Evolutionary conservation across 1,284 basidiomycete species (phyloP), one percentile per base, ranked within the genome.

Genomic region (Ganoderma sinense): DNA sequence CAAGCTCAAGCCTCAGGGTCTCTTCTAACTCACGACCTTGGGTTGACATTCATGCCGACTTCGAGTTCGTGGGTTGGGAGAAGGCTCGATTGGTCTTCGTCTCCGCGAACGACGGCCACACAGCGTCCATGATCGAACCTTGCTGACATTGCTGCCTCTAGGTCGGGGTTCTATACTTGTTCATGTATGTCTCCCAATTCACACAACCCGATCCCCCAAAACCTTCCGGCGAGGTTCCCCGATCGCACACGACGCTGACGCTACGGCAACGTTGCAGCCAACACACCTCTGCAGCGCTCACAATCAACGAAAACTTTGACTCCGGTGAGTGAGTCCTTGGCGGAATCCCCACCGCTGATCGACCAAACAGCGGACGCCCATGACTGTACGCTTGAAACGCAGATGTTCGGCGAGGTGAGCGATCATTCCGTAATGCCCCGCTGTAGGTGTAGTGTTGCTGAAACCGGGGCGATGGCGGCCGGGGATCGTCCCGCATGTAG

Each of bases 201-300:
- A n/a, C 8, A 39, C 56, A n/a, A 14, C 33, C 20, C 8, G 20
- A 5, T 13, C 31, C n/a, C 10, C n/a, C 56, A 20, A n/a, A 59
- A 23, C 23, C 23, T 23, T 14, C 48, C 8, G 23, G 23, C 26
- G 11, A 11, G 14, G 48, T 51, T 14, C 23, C 8, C 6, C 31
- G 10, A 13, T 13, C 56, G 53, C 29, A 56, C 53, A 56, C 5
- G 29, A 33, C 53, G 36, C 63, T 29, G 23, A 45, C 41, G 39
- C 45, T 16, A 56, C 48, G 48, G 53, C n/a, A 33, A 20, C 39
- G 48, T 26, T 53, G 56, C 77, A 96, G 95, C 76, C 90, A 97
- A 80, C 96, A 98, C 80, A 98, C 96, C 1, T 95, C 94, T 60
- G 95, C 95, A 33, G 96, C 93, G 0, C 82, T 98, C 75, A 96